Evolutionary conservation across 495 filamentous ascomycete species (phyloP), one percentile per base, ranked within the genome.

Genomic region (Mycothermus thermophilus): DNA sequence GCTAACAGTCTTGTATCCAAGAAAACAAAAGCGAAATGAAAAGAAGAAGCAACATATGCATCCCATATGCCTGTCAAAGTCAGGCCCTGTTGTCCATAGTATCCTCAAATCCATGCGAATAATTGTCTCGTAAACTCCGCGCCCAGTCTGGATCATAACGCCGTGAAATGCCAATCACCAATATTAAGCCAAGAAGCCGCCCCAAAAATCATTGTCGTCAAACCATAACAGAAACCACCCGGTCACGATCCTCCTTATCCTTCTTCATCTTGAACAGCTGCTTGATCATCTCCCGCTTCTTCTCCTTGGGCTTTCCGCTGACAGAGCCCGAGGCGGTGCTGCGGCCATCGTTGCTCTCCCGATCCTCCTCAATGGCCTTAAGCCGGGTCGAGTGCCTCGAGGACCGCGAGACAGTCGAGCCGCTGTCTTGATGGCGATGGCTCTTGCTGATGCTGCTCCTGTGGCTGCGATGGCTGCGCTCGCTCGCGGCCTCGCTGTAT

Each of bases 211-310:
- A 3, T 9, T n/a, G n/a, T n/a, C n/a, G n/a, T 49, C 34, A 49
- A 16, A 31, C 35, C 39, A 49, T 16, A n/a, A 45, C 46, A 6
- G 40, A 43, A 9, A 35, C 22, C 3, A 28, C 38, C 12, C 15
- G 24, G 15, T 57, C 46, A 18, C 51, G 38, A 7, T 58, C 57
- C 13, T 59, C 50, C 34, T 57, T 53, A 18, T 67, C 63, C 54
- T 62, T 61, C 50, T 48, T 61, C 50, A 55, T 60, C 47, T 62
- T 64, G 39, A 77, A 74, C 31, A 77, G 34, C 16, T 55, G 37
- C 40, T 65, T 63, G 5, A 62, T 58, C 58, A 71, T 66, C 47
- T 63, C 71, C 36, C 61, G 54, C 53, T 71, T 67, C 45, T 60
- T 58, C 54, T 71, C 66, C 45, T 58, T 63, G 8, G 49, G 51